Conservation (phyloP, 2,329 filamentous ascomycete species). For the Hypoxylon sp. region DNA sequence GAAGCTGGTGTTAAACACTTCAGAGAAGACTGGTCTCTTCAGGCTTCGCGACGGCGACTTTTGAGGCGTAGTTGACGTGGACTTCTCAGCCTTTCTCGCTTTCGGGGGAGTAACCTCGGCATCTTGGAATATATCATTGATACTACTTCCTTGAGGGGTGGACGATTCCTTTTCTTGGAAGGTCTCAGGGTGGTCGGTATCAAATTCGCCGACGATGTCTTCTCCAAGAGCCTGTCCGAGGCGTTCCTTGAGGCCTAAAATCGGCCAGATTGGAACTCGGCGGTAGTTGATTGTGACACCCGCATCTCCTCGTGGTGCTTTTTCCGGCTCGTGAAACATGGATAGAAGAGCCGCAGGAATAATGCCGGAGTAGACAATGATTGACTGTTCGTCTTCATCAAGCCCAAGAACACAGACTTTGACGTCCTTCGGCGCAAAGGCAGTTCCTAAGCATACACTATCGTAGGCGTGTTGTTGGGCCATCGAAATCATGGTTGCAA, state of each 20-base stretch:
- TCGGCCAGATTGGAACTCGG: conserved; percentile 62
- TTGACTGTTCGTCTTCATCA: conserved; percentile 58
- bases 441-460: conserved; percentile 30
- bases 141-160: background rate
- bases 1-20: conserved; percentile 46
- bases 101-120: background rate
- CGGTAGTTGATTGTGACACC: conserved; percentile 58
- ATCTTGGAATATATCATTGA: background rate
- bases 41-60: conserved; percentile 37
- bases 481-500: conserved; percentile 64
- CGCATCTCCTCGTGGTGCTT: conserved; percentile 46
- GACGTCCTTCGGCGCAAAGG: conserved; percentile 51
- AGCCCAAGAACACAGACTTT: conserved; percentile 59
- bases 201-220: conserved; percentile 58
- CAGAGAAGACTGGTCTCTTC: conserved; percentile 41
- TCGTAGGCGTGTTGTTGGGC: conserved; percentile 64
- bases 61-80: conserved; percentile 10
- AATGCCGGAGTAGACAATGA: conserved; percentile 62
- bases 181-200: conserved; percentile 54
- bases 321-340: conserved; percentile 59
- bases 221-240: conserved; percentile 61
- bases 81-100: background rate
- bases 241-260: conserved; percentile 63
- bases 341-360: conserved; percentile 59
- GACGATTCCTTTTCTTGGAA: conserved; percentile 50